Base-by-base conservation (phyloP, 805 yeast species). In the Kodamaea nitidulidarum region DNA sequence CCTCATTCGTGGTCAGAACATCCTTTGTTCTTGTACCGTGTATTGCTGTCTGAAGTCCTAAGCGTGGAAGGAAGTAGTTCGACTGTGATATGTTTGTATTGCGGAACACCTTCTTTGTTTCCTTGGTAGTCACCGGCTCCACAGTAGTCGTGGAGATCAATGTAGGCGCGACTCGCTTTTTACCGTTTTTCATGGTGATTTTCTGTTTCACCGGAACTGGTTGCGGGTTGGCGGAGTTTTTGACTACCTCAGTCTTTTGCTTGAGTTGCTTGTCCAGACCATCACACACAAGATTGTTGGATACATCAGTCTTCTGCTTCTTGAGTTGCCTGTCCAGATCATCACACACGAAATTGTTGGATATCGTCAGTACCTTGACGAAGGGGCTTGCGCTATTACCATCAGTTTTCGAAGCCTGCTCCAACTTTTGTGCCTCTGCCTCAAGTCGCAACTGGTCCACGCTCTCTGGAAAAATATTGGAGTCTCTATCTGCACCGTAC, bases 401-500 rank as follows among this genome's bases (percentile, higher is more conserved):
- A n/a, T n/a, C n/a, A n/a, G n/a, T n/a, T 21, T 25, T 25, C 27
- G 11, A 10, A 7, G 11, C 12, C 7, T 61, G 15, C 21, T 30
- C 32, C 21, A 30, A 16, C 21, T n/a, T 15, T 9, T 16, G 21
- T 3, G 38, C 79, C 44, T 70, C 69, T 27, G 81, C 87, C 49
- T 88, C 96, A 15, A 91, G 63, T 4, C 65, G 56, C 40, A 91
- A 67, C 59, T 90, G 97, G 38, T 78, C 83, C 1, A 82, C 75
- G 58, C 93, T 82, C 54, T 91, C 98, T 0, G 96, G 95, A 50
- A 88, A 84, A 15, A 82, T 81, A 65, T 84, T 70, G 7, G 85
- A 76, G 47, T 90, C 96, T 41, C 88, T 75, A 45, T 86, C 95
- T 2, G 85, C 88, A 45, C 98, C 98, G 55, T 84, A 91, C 48